Evolutionary conservation across 2,329 filamentous ascomycete genomes (phyloP).

Genomic region (Stagonosporopsis cucurbitacearum): DNA sequence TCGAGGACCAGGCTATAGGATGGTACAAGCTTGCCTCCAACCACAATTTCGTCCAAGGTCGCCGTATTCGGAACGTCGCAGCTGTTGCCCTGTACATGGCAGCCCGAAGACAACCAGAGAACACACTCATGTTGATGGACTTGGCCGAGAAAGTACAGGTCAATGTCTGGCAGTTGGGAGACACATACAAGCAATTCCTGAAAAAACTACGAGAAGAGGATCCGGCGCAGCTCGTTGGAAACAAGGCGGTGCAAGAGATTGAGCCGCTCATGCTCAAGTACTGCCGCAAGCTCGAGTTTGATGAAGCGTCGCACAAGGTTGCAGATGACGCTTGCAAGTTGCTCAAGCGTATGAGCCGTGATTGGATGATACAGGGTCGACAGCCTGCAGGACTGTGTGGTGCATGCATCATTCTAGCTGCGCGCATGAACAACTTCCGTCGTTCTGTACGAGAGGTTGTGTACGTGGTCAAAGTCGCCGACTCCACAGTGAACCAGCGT

Average conservation of each 20-base stretch:
- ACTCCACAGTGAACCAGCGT: constrained; percentile 88
- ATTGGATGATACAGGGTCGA: constrained; percentile 97
- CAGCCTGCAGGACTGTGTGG: constrained; percentile 93
- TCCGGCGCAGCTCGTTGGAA: constrained; percentile 34
- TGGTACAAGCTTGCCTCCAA: constrained; percentile 61
- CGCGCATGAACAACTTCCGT: constrained; percentile 97
- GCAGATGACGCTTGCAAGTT: constrained; percentile 87
- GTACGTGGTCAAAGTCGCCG: constrained; percentile 97
- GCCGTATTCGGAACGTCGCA: constrained; percentile 81
- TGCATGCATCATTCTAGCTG: constrained; percentile 90
- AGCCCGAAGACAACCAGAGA: constrained; percentile 78
- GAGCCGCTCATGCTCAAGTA: constrained; percentile 93
- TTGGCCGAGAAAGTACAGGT: constrained; percentile 83
- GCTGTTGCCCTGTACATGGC: constrained; percentile 92
- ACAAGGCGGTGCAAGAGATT: constrained; percentile 70
- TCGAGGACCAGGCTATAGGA: constrained; percentile 49
- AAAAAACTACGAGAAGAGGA: constrained; percentile 71
- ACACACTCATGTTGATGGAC: constrained; percentile 92
- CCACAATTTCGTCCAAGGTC: constrained; percentile 68
- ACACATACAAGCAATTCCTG: constrained; percentile 84
- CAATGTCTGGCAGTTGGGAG: constrained; percentile 91
- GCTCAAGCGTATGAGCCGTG: constrained; percentile 89
- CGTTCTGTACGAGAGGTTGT: constrained; percentile 92
- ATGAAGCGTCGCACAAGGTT: constrained; percentile 78
- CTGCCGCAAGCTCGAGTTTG: constrained; percentile 90